A percentile compares a stretch with the other conserved stretches of the same genome.
phyloP scores from a whole-genome alignment of 129 eudicot genomes.

The Flaveria sonorensis region DNA sequence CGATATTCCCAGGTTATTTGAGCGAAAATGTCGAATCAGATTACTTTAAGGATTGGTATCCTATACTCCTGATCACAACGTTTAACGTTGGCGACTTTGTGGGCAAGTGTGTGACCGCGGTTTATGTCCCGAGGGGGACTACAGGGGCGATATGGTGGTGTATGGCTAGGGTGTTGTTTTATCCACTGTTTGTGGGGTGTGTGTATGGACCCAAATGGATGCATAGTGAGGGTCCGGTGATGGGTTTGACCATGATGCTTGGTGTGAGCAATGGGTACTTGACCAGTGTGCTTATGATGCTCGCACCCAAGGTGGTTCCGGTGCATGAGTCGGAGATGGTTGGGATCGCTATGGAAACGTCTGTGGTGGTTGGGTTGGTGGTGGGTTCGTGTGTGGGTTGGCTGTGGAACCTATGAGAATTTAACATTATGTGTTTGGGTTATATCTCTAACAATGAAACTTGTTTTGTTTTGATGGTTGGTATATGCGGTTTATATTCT shows the following conservation, averaged over 20 bases:
- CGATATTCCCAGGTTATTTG: slow-evolving; percentile 53
- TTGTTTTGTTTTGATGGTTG: not conserved
- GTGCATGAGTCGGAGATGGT: slow-evolving; percentile 42
- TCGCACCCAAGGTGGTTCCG: slow-evolving; percentile 45
- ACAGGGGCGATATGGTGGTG: slow-evolving; percentile 39
- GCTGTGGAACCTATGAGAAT: slow-evolving; percentile 41
- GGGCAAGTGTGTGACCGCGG: slow-evolving; percentile 42
- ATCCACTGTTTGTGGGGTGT: slow-evolving; percentile 40
- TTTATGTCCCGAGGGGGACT: slow-evolving; percentile 28
- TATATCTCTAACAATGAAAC: not conserved
- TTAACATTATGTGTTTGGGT: not conserved
- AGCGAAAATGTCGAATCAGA: slow-evolving; percentile 39
- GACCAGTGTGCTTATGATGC: slow-evolving; percentile 51
- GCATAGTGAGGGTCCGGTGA: slow-evolving; percentile 38
- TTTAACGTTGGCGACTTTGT: slow-evolving; percentile 44
- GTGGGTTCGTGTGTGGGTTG: slow-evolving; percentile 49
- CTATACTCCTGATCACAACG: slow-evolving; percentile 37
- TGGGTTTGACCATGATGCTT: slow-evolving; percentile 32
- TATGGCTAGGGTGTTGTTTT: slow-evolving; percentile 38
- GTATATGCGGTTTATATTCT: no score
- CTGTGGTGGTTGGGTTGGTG: slow-evolving; percentile 39
- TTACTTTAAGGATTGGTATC: slow-evolving; percentile 47
- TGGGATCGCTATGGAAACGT: slow-evolving; percentile 47
- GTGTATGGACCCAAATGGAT: slow-evolving; percentile 46
- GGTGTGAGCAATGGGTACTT: slow-evolving; percentile 51